Conservation (phyloP, 2,329 filamentous ascomycete genomes). For the Endothia cerciana region DNA sequence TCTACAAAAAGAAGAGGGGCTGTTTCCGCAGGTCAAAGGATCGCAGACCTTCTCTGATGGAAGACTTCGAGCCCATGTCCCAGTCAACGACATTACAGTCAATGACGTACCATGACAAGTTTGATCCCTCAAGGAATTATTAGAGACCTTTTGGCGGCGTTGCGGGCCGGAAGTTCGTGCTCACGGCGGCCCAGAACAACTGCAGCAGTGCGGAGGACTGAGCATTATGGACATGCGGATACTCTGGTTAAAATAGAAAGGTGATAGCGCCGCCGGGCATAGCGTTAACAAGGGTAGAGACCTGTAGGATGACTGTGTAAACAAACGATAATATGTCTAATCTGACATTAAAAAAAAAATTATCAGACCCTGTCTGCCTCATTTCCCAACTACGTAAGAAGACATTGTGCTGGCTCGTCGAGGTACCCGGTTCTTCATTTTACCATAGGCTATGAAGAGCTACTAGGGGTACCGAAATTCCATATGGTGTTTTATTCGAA, state of each 20-base stretch:
- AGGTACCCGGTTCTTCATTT: too few relatives aligned
- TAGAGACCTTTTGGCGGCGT: not conserved
- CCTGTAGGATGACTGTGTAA: not conserved
- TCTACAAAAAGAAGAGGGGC: slow-evolving; percentile 26
- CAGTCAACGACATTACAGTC: slow-evolving; percentile 4
- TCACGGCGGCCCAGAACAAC: not conserved
- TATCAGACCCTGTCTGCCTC: not conserved
- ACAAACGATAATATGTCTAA: not conserved
- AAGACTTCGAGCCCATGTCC: slow-evolving; percentile 20
- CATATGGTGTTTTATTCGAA: too few relatives aligned
- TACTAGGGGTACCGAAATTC: too few relatives aligned
- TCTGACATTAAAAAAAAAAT: not conserved
- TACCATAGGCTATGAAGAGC: too few relatives aligned
- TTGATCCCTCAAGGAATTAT: slow-evolving; percentile 27
- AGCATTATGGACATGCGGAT: not conserved
- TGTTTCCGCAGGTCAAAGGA: slow-evolving; percentile 19
- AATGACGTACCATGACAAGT: slow-evolving; percentile 21
- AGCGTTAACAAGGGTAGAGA: not conserved
- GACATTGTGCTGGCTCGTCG: not conserved
- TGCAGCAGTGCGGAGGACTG: not conserved
- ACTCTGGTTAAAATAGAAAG: not conserved
- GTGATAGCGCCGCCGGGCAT: not conserved
- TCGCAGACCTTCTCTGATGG: slow-evolving; percentile 12
- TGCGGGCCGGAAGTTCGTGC: not conserved
- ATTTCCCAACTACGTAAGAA: not conserved